A percentile compares a stretch with the other conserved stretches of the same genome.
Conservation (phyloP, 306 rosid genomes). For the Benincasa hispida region DNA sequence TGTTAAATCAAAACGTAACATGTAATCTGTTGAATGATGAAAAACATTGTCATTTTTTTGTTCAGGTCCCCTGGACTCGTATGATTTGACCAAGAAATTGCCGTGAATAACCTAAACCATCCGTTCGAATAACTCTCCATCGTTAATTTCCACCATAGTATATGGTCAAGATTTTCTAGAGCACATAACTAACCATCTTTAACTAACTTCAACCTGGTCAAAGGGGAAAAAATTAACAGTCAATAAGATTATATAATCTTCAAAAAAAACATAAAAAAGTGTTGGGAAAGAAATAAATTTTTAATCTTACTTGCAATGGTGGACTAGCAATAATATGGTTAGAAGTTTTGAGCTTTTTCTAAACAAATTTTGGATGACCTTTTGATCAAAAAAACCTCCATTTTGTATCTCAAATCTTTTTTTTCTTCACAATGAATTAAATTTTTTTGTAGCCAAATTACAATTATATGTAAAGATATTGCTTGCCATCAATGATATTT, state of each 20-base stretch:
- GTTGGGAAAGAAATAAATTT: background rate
- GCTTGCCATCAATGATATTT: background rate
- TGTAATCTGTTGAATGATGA: slow-evolving; percentile 12
- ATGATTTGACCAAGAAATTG: slow-evolving; percentile 11
- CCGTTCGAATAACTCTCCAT: background rate
- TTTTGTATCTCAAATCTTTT: background rate
- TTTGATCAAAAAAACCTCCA: background rate
- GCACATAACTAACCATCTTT: background rate
- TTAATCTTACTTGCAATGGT: background rate
- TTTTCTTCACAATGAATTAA: background rate
- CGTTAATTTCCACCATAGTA: background rate
- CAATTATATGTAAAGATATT: background rate
- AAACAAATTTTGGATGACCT: background rate
- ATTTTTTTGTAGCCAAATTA: background rate
- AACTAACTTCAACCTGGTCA: background rate
- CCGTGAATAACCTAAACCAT: slow-evolving; percentile 8
- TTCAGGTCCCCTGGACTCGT: slow-evolving; percentile 16
- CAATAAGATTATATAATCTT: no score
- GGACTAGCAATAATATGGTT: no score
- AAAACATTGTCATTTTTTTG: background rate
- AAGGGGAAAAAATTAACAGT: background rate
- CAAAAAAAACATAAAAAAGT: background rate
- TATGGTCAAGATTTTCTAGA: background rate
- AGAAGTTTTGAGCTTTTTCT: background rate
- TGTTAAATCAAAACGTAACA: background rate